Conservation (phyloP, 2,329 filamentous ascomycete genomes). For the Ophiostoma populinum region DNA sequence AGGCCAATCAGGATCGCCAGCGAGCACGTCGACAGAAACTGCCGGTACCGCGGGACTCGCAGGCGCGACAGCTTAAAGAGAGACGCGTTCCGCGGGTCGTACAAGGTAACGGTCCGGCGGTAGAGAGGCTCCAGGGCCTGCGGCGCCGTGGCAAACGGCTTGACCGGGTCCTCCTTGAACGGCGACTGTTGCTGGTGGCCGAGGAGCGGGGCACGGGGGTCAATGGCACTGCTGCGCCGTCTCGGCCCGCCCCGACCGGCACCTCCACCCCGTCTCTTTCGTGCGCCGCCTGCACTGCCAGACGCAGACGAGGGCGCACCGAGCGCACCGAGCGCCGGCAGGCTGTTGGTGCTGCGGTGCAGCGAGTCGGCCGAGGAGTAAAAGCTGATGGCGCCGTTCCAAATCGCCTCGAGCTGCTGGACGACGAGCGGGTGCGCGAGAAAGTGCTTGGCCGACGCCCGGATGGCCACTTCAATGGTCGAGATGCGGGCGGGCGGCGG, state of each 20-base stretch:
- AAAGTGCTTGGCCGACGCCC: slow-evolving; percentile 82
- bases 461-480: slow-evolving; percentile 74
- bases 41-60: slow-evolving; percentile 79
- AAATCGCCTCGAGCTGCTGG: slow-evolving; percentile 90
- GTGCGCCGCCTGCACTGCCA: slow-evolving; percentile 7
- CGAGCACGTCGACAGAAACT: slow-evolving; percentile 76
- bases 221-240: slow-evolving; percentile 15
- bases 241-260: not conserved
- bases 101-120: slow-evolving; percentile 66
- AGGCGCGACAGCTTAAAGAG: slow-evolving; percentile 81
- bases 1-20: slow-evolving; percentile 70
- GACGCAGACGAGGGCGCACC: slow-evolving; percentile 11
- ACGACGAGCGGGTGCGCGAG: slow-evolving; percentile 82
- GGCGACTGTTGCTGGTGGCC: slow-evolving; percentile 15
- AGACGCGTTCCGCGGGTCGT: slow-evolving; percentile 80
- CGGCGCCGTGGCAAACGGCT: not conserved
- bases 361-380: slow-evolving; percentile 75
- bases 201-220: slow-evolving; percentile 35
- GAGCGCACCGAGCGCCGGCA: slow-evolving; percentile 6
- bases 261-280: not conserved
- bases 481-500: slow-evolving; percentile 60
- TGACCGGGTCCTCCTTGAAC: slow-evolving; percentile 4
- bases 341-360: slow-evolving; percentile 39
- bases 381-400: slow-evolving; percentile 90
- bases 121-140: slow-evolving; percentile 16